Evolutionary conservation across 2,329 filamentous ascomycete species (phyloP).

Genomic region (Alternaria angustiovoidea): DNA sequence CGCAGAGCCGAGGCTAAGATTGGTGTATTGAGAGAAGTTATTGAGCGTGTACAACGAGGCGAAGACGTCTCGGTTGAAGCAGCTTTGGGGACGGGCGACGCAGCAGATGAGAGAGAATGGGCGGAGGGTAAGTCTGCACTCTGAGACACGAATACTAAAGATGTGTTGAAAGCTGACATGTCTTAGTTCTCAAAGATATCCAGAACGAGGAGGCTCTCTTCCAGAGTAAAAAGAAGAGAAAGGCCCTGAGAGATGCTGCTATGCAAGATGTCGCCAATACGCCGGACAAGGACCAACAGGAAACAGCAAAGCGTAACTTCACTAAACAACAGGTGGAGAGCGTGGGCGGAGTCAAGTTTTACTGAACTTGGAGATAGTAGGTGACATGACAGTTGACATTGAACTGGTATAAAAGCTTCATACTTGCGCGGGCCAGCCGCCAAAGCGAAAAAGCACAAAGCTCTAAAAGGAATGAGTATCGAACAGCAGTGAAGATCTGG

Average conservation of each 20-base stretch:
- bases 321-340: constrained; percentile 38
- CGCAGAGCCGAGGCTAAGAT: constrained; percentile 83
- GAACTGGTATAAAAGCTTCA: not conserved
- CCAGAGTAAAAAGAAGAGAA: constrained; percentile 52
- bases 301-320: constrained; percentile 26
- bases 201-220: constrained; percentile 68
- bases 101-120: constrained; percentile 82
- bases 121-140: constrained; percentile 71
- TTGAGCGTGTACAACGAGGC: constrained; percentile 55
- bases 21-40: constrained; percentile 75
- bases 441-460: not conserved
- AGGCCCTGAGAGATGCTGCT: constrained; percentile 32
- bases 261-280: constrained; percentile 13
- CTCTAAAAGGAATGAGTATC: not conserved
- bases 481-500: not conserved
- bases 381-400: not conserved
- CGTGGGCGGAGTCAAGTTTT: constrained; percentile 43
- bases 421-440: constrained; percentile 1
- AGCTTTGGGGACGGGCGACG: constrained; percentile 79
- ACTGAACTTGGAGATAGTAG: constrained; percentile 23
- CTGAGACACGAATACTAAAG: not conserved
- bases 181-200: constrained; percentile 69
- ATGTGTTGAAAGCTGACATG: constrained; percentile 17
- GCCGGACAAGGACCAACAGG: constrained; percentile 42
- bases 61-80: constrained; percentile 75